These are phyloP conservation scores for Didymellaceae sp. DNA, from an alignment of 2,329 filamentous ascomycete species.

Conservation along the genomic window DNA sequence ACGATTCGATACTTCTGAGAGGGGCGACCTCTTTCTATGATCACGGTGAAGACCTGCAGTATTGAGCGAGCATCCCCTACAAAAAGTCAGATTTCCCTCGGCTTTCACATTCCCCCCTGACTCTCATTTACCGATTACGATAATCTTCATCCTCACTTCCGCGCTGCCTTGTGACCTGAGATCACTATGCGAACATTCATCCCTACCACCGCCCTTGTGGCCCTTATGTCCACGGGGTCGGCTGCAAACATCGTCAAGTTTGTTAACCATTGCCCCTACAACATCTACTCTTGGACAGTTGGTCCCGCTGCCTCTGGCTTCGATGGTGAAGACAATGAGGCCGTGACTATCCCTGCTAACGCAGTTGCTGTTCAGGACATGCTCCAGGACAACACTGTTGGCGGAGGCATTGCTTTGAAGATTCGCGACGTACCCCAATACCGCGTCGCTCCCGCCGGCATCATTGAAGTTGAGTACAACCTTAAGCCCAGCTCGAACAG, in stretches of 20 bases:
- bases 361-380: no score
- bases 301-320: slow-evolving; percentile 4
- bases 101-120: no score
- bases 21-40: no score
- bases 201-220: background rate
- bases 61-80: no score
- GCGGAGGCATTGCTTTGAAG: no score
- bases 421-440: no score
- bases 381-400: no score
- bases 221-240: background rate
- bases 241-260: slow-evolving; percentile 28
- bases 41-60: no score
- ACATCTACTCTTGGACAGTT: slow-evolving; percentile 35
- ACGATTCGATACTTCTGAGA: no score
- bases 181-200: background rate
- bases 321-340: slow-evolving; percentile 13
- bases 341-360: slow-evolving; percentile 16
- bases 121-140: no score
- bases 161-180: background rate
- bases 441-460: slow-evolving; percentile 23
- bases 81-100: no score
- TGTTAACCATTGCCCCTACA: no score
- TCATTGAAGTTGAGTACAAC: slow-evolving; percentile 35
- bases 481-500: slow-evolving; percentile 10
- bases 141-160: background rate